phyloP scores from a whole-genome alignment of 169 alveolate species.

The Plasmodium yoelii region DNA sequence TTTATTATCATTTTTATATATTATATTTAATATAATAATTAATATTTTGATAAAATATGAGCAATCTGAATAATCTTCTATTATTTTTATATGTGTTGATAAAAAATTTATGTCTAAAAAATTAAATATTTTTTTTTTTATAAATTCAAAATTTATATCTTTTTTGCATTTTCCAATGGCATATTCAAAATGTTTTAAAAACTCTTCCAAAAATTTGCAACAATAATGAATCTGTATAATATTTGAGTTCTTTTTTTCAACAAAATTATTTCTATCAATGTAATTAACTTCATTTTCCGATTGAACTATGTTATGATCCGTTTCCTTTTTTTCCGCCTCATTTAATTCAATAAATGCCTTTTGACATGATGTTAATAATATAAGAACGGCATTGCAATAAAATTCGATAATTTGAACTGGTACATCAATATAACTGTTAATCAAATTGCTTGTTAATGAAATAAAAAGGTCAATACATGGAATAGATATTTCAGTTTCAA shows the following conservation, averaged over 20 bases:
- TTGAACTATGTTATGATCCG: not conserved
- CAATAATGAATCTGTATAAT: constrained; percentile 19
- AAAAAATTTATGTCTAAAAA: constrained; percentile 31
- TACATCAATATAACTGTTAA: constrained; percentile 39
- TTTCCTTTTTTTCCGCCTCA: not conserved
- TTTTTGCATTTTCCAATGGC: constrained; percentile 35
- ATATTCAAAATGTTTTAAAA: constrained; percentile 26
- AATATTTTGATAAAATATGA: constrained; percentile 30
- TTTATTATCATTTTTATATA: constrained; percentile 24
- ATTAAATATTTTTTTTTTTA: constrained; percentile 38
- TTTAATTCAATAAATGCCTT: constrained; percentile 9
- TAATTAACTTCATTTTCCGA: not conserved
- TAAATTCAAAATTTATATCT: constrained; percentile 33
- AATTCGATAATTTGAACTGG: constrained; percentile 41
- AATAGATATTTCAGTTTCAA: not conserved
- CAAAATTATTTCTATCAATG: not conserved
- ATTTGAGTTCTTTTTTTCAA: not conserved
- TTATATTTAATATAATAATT: constrained; percentile 46
- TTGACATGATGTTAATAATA: constrained; percentile 4
- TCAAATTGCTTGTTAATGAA: constrained; percentile 29
- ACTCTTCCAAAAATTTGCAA: constrained; percentile 19
- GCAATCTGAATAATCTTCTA: constrained; percentile 5
- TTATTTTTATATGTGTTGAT: not conserved
- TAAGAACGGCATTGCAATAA: constrained; percentile 37
- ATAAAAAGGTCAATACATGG: constrained; percentile 54